Conservation (phyloP, 176 grass and related monocot genomes). For the Rhynchospora pubera region DNA sequence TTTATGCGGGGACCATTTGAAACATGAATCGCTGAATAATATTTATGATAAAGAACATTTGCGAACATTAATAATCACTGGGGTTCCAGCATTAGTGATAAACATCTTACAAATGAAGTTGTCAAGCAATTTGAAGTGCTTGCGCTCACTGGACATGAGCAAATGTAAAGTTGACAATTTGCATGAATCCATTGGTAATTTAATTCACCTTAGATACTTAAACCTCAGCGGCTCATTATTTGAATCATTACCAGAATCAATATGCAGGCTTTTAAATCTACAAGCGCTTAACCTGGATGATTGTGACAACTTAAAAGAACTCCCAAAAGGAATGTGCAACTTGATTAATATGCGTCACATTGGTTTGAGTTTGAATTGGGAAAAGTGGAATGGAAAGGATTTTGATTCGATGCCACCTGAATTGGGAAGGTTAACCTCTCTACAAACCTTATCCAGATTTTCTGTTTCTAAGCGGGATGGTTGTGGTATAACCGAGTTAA, state of each 20-base stretch:
- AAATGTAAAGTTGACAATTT: constrained; percentile 12
- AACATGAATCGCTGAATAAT: background rate
- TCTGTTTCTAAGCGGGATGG: background rate
- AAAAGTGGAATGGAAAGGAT: background rate
- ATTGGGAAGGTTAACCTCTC: constrained; percentile 24
- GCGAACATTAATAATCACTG: constrained; percentile 14
- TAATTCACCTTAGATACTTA: constrained; percentile 31
- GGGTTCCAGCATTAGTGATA: background rate
- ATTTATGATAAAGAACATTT: constrained; percentile 7
- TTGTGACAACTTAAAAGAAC: constrained; percentile 12
- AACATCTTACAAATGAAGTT: background rate
- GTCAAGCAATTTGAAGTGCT: background rate
- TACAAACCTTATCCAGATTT: constrained; percentile 33
- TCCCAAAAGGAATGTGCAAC: constrained; percentile 10
- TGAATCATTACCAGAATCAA: constrained; percentile 23
- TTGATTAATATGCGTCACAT: constrained; percentile 24
- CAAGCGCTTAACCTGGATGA: constrained; percentile 22
- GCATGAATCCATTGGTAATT: constrained; percentile 19
- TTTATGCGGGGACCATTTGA: background rate
- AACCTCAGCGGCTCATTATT: constrained; percentile 19
- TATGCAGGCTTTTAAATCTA: constrained; percentile 25
- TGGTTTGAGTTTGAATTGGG: constrained; percentile 32
- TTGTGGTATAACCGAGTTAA: constrained; percentile 1
- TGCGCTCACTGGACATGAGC: constrained; percentile 27
- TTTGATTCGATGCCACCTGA: constrained; percentile 24